phyloP scores from a whole-genome alignment of 257 asterid species.

The Orobanche coerulescens region DNA sequence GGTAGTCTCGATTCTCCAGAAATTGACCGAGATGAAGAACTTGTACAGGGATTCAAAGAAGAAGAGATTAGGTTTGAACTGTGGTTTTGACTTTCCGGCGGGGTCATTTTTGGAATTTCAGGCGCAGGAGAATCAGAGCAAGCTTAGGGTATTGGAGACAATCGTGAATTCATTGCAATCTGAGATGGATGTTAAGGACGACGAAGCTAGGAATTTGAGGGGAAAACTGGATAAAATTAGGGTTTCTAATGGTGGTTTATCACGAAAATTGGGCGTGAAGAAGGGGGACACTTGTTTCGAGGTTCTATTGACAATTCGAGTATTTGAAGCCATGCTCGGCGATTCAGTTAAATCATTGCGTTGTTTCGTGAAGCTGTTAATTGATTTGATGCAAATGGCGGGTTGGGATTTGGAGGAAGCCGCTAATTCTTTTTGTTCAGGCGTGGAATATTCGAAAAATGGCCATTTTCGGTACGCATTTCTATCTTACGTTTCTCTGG shows the following conservation, averaged over 20 bases:
- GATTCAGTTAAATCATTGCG: conserved; percentile 61
- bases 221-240: conserved; percentile 43
- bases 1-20: conserved; percentile 60
- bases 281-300: conserved; percentile 31
- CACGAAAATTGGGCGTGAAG: conserved; percentile 41
- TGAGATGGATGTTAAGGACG: conserved; percentile 74
- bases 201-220: conserved; percentile 58
- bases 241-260: conserved; percentile 30
- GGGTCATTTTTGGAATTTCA: conserved; percentile 67
- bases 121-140: conserved; percentile 99
- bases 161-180: conserved; percentile 70
- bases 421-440: conserved; percentile 48
- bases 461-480: conserved; percentile 70
- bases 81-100: conserved; percentile 45
- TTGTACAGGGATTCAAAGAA: conserved; percentile 38
- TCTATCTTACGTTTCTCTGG: conserved; percentile 63
- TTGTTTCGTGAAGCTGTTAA: conserved; percentile 57
- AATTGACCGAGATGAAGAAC: conserved; percentile 58
- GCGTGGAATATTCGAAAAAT: conserved; percentile 41
- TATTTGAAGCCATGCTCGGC: conserved; percentile 69
- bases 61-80: conserved; percentile 18
- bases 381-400: conserved; percentile 65
- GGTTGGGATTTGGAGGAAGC: conserved; percentile 89
- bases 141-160: conserved; percentile 85
- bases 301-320: conserved; percentile 60